phyloP scores from a whole-genome alignment of 306 rosid species.

The Sechiopsis laciniata region DNA sequence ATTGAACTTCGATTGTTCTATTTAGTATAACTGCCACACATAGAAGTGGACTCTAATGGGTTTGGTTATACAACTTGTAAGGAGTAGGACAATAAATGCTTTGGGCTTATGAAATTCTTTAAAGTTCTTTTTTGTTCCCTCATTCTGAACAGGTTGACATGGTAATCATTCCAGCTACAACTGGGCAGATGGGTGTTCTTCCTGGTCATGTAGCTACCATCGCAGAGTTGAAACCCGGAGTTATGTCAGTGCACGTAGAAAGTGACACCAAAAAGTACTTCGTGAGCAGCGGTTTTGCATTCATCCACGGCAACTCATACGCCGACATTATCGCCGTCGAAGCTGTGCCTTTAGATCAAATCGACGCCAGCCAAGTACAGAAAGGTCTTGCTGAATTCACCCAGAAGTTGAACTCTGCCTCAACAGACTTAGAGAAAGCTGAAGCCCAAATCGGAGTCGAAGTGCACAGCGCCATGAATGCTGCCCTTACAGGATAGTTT shows the following conservation, averaged over 20 bases:
- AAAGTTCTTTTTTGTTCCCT: background rate
- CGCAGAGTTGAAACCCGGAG: conserved; percentile 92
- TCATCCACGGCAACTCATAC: conserved; percentile 82
- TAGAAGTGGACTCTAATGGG: background rate
- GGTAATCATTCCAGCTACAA: conserved; percentile 92
- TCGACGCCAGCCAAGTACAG: conserved; percentile 70
- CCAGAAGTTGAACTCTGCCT: conserved; percentile 84
- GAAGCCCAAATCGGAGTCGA: conserved; percentile 98
- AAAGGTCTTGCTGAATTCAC: conserved; percentile 91
- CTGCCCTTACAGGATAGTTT: conserved; percentile 64
- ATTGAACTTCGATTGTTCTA: background rate
- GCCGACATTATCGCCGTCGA: conserved; percentile 82
- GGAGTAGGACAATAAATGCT: background rate
- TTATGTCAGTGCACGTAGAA: conserved; percentile 81
- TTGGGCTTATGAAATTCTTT: background rate
- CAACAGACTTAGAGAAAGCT: conserved; percentile 94
- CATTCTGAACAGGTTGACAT: conserved; percentile 66
- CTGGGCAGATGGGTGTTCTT: conserved; percentile 99
- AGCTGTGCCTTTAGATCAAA: conserved; percentile 74
- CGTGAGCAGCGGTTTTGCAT: conserved; percentile 87
- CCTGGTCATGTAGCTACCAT: conserved; percentile 98
- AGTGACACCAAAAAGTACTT: conserved; percentile 67
- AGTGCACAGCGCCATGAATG: conserved; percentile 78
- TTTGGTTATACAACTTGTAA: too few species aligned
- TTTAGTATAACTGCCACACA: background rate